Percentiles rank a stretch among this genome's conserved stretches.
Evolutionary conservation across 106 monocot genomes (phyloP).

Genomic region (Allium sativum): DNA sequence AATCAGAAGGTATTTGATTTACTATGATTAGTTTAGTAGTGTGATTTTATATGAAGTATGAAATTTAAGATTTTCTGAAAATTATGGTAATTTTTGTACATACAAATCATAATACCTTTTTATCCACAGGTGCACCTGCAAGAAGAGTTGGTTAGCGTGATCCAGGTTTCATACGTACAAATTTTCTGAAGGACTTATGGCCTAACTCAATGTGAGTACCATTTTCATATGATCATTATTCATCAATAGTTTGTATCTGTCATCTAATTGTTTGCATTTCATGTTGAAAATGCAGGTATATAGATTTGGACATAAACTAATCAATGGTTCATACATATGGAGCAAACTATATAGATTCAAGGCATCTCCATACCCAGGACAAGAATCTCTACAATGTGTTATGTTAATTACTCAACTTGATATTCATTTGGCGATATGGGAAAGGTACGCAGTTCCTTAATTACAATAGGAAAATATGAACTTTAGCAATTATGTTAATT

Average conservation of each 20-base stretch:
- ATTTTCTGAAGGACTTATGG: slow-evolving; percentile 78
- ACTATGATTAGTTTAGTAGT: no score
- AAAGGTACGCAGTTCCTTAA: slow-evolving; percentile 29
- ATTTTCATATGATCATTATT: not conserved
- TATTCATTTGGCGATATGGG: slow-evolving; percentile 96
- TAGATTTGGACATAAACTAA: slow-evolving; percentile 17
- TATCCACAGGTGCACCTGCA: slow-evolving; percentile 63
- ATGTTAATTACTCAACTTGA: no score
- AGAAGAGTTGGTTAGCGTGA: slow-evolving; percentile 78
- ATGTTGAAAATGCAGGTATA: slow-evolving; percentile 12
- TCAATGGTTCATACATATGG: slow-evolving; percentile 30
- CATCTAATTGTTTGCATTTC: not conserved
- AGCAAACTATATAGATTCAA: slow-evolving; percentile 55
- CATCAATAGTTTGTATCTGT: not conserved
- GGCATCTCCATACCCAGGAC: slow-evolving; percentile 81
- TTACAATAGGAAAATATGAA: no score
- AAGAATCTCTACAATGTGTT: slow-evolving; percentile 69
- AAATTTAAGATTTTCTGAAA: no score
- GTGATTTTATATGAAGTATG: no score
- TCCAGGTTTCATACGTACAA: slow-evolving; percentile 82
- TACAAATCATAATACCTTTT: not conserved
- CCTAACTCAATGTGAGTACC: slow-evolving; percentile 45
- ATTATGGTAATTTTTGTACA: no score
- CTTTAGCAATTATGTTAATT: no score
- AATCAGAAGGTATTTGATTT: no score